These are phyloP conservation scores for Ceratobasidium sp. DNA, from an alignment of 1,284 basidiomycete species.

Conservation along the genomic window DNA sequence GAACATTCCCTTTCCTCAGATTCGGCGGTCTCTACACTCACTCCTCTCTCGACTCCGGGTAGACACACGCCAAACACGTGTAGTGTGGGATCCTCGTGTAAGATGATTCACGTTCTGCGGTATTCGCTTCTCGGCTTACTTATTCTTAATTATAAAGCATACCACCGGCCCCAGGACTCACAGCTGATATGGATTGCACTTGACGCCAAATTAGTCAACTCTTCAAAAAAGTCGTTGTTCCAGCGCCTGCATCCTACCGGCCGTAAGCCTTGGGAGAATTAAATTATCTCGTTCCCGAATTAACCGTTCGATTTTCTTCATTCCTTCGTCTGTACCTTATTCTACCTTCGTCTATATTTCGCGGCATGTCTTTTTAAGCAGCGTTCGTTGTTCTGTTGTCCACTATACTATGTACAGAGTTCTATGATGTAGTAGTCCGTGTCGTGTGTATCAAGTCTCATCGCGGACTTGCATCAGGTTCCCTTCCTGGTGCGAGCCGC, in stretches of 20 bases:
- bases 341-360: neutral
- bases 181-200: no score
- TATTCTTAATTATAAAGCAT: neutral
- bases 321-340: neutral
- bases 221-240: conserved; percentile 5
- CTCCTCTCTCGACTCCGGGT: neutral
- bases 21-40: no score
- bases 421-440: conserved; percentile 7
- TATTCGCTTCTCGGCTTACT: neutral
- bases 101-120: neutral
- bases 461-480: no score
- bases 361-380: neutral
- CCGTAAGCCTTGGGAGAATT: conserved; percentile 6
- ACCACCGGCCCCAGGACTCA: no score
- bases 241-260: conserved; percentile 5
- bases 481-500: conserved; percentile 23
- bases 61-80: neutral
- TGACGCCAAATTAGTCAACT: neutral
- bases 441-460: no score
- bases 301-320: neutral
- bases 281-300: neutral
- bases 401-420: neutral
- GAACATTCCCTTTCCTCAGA: neutral
- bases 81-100: neutral
- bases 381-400: conserved; percentile 3